Evolutionary conservation across 495 filamentous ascomycete genomes (phyloP).

Genomic region (Lophium mytilinum): DNA sequence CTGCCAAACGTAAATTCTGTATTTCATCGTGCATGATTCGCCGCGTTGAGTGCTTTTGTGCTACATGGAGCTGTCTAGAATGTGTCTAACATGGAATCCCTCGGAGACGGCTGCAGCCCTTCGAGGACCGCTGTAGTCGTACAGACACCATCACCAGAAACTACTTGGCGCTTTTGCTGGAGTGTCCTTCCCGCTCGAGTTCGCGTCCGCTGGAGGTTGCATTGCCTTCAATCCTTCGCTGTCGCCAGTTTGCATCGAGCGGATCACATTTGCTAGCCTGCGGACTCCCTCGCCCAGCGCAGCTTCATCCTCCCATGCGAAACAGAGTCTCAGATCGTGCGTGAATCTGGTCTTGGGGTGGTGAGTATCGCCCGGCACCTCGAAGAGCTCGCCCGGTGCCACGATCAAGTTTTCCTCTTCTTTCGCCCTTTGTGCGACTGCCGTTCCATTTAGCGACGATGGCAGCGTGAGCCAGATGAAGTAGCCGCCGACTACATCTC

Average conservation of each 20-base stretch:
- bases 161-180: neutral
- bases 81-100: too few relatives aligned
- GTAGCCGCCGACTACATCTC: constrained; percentile 57
- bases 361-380: constrained; percentile 43
- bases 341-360: constrained; percentile 41
- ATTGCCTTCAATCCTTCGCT: neutral
- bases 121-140: neutral
- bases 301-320: constrained; percentile 66
- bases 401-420: constrained; percentile 54
- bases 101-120: neutral
- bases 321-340: constrained; percentile 55
- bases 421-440: constrained; percentile 47
- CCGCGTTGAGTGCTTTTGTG: too few relatives aligned
- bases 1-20: too few relatives aligned
- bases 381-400: constrained; percentile 57
- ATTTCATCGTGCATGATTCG: too few relatives aligned
- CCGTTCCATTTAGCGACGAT: constrained; percentile 38
- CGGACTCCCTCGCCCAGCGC: constrained; percentile 58
- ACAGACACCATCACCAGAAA: constrained; percentile 15
- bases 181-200: neutral
- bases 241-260: constrained; percentile 21
- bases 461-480: constrained; percentile 74
- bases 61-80: too few relatives aligned
- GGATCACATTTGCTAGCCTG: constrained; percentile 48
- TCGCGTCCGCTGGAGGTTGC: constrained; percentile 12